Conservation (phyloP, 768 basidiomycete species). For the Mycena vulgaris region DNA sequence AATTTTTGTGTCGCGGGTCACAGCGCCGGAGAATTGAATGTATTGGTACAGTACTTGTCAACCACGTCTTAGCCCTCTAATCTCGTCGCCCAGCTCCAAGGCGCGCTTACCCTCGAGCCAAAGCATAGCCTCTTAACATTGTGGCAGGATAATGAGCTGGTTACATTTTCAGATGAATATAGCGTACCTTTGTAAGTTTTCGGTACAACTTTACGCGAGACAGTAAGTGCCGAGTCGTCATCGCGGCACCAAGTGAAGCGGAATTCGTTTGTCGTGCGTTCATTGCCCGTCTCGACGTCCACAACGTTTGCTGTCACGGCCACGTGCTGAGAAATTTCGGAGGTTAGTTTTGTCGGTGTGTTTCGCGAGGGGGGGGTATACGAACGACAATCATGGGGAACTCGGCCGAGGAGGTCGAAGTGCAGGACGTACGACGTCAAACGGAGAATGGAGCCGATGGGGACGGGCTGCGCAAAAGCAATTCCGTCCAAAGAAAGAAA, state of each 20-base stretch:
- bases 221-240: constrained; percentile 45
- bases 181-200: constrained; percentile 80
- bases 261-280: constrained; percentile 83
- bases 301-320: constrained; percentile 82
- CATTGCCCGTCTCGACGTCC: constrained; percentile 73
- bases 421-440: constrained; percentile 81
- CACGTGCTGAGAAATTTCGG: constrained; percentile 65
- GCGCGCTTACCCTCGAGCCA: constrained; percentile 87
- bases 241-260: constrained; percentile 80
- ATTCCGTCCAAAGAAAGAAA: constrained; percentile 88
- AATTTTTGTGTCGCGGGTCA: no score
- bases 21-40: no score
- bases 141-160: constrained; percentile 38
- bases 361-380: no score
- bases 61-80: constrained; percentile 56
- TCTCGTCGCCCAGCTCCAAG: constrained; percentile 78
- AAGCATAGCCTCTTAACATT: constrained; percentile 79
- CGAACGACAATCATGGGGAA: constrained; percentile 75
- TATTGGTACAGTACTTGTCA: no score
- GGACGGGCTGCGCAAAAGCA: constrained; percentile 84
- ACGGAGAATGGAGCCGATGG: constrained; percentile 86
- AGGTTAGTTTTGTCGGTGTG: no score
- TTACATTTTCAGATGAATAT: no score
- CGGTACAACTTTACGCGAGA: constrained; percentile 70
- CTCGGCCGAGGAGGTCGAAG: constrained; percentile 62